phyloP scores from a whole-genome alignment of 768 basidiomycete genomes.

The Leccinum pellstonianum region DNA sequence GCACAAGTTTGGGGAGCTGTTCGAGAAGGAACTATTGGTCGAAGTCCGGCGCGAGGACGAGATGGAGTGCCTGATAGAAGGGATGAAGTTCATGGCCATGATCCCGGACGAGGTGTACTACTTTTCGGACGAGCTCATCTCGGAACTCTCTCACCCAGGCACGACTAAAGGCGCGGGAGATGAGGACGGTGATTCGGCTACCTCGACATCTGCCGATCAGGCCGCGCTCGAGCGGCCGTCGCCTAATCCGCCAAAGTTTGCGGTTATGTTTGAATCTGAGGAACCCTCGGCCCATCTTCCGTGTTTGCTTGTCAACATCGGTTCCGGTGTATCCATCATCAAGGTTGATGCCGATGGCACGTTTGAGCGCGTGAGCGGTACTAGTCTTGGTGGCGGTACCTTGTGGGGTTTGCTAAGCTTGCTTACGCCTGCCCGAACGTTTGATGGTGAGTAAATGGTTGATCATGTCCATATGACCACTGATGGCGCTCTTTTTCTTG shows the following conservation, averaged over 20 bases:
- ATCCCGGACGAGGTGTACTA: constrained; percentile 98
- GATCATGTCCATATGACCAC: constrained; percentile 2
- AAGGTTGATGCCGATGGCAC: constrained; percentile 94
- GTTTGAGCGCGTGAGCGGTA: constrained; percentile 96
- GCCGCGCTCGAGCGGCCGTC: constrained; percentile 73
- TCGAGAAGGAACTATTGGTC: constrained; percentile 70
- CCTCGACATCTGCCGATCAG: constrained; percentile 12
- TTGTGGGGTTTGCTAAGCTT: constrained; percentile 94
- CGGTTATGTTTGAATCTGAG: constrained; percentile 82
- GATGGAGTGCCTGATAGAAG: constrained; percentile 98
- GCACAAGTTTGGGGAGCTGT: constrained; percentile 87
- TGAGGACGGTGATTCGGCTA: constrained; percentile 1
- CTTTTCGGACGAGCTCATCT: constrained; percentile 97
- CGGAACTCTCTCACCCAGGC: constrained; percentile 47
- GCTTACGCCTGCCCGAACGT: constrained; percentile 90
- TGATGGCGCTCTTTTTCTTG: constrained; percentile 10
- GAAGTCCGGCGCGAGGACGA: constrained; percentile 93
- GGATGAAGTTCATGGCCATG: constrained; percentile 91
- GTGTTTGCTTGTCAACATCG: constrained; percentile 96
- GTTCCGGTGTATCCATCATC: constrained; percentile 96
- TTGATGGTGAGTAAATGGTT: constrained; percentile 76
- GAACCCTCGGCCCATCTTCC: constrained; percentile 86
- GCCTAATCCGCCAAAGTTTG: constrained; percentile 85
- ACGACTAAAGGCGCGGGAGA: constrained; percentile 9
- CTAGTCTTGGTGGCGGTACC: constrained; percentile 95